Percentiles rank a stretch among this genome's conserved stretches.
These are phyloP conservation scores for Oxyria digyna DNA, from an alignment of 148 eudicot genomes.

Conservation along the genomic window DNA sequence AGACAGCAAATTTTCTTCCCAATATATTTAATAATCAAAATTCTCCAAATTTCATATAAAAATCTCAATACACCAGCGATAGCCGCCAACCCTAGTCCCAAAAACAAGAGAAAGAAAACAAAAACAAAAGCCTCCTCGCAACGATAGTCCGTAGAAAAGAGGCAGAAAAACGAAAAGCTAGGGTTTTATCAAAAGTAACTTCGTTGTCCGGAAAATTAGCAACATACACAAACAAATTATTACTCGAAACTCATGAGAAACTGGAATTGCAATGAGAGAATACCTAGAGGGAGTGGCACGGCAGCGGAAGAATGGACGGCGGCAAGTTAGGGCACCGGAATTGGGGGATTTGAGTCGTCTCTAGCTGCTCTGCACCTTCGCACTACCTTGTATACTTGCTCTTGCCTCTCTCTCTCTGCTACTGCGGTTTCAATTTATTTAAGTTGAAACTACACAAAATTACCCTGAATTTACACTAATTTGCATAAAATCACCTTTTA, in stretches of 20 bases:
- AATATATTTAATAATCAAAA: not conserved
- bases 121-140: not conserved
- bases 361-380: no score
- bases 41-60: not conserved
- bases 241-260: not conserved
- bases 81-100: not conserved
- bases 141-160: not conserved
- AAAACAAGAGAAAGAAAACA: not conserved
- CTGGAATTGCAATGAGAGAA: not conserved
- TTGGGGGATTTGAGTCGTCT: not conserved
- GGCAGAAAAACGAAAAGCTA: not conserved
- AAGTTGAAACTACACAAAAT: not conserved
- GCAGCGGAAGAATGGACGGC: not conserved
- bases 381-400: not conserved
- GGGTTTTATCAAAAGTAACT: not conserved
- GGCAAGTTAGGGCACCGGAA: not conserved
- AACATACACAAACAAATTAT: not conserved
- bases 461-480: not conserved
- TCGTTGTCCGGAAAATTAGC: not conserved
- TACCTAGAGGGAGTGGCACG: not conserved
- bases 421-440: not conserved
- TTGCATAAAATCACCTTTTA: not conserved
- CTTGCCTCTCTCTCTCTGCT: no score
- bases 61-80: not conserved
- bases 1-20: not conserved